Base-by-base conservation (phyloP, 345 rosid species). In the Capsella bursapastoris region DNA sequence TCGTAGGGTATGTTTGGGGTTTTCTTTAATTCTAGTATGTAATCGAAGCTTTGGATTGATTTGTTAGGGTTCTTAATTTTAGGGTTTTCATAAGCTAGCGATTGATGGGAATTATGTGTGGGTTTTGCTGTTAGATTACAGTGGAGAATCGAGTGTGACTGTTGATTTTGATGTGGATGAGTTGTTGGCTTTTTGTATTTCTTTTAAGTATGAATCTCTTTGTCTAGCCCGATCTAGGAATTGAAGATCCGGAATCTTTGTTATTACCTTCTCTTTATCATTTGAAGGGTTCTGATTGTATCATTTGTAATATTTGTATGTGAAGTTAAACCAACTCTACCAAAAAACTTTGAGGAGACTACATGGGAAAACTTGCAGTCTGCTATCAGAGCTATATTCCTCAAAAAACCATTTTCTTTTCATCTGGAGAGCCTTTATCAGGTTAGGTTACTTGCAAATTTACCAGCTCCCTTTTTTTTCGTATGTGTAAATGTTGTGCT, bases 311-410 rank as follows among this genome's bases (percentile, higher is more conserved):
- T 77, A 22, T 59, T 35, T 70, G 8, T 44, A 9, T 49, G 12
- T 85, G 82, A 81, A 95, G 99, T 86, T 71, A 95, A 92, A 84
- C 99, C 98, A 14, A 86, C 82, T 8, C 51, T 88, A 71, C 99
- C 99, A 16, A 63, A 86, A 38, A 86, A 90, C 74, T 95, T 92
- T 68, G 99, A 95, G 83, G 97, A 88, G 81, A 86, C 79, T 57
- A 92, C 98, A 10, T 95, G 99, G 99, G 86, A 89, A 78, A 88
- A 82, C 82, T 82, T 95, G 49, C 91, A 90, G 80, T 88, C 92
- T 74, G 97, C 99, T 70, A 92, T 95, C 56, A 88, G 82, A 80
- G 98, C 98, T 71, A 95, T 92, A 88, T 92, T 95, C 84, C 78
- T 89, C 51, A 95, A 90, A 80, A 88, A 82, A 76, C 86, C 87